Percentiles rank a stretch among this genome's conserved stretches.
These are phyloP conservation scores for Cryptococcus neoformans DNA, from an alignment of 1,284 basidiomycete genomes.

Conservation along the genomic window DNA sequence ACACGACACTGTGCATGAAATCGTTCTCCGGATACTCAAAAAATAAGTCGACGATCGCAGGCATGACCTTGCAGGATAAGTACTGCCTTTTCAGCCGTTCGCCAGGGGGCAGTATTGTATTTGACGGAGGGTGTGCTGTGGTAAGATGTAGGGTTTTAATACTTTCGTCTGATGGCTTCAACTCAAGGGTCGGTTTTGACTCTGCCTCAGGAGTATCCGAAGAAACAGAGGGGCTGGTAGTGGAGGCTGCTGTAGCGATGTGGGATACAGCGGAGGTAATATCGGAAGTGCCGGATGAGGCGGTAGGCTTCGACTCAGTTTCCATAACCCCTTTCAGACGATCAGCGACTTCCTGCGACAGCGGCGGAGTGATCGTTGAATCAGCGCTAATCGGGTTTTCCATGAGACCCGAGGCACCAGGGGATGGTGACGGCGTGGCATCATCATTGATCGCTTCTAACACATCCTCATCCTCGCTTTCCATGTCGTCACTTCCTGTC, in stretches of 20 bases:
- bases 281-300: conserved; percentile 19
- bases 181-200: background rate
- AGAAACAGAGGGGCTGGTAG: conserved; percentile 25
- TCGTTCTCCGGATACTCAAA: conserved; percentile 98
- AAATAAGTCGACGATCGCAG: conserved; percentile 80
- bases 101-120: conserved; percentile 50
- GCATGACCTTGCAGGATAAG: conserved; percentile 66
- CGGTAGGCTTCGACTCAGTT: conserved; percentile 13
- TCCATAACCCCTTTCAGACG: conserved; percentile 38
- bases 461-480: conserved; percentile 61
- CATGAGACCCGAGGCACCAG: conserved; percentile 10
- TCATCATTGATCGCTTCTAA: conserved; percentile 64
- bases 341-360: conserved; percentile 36
- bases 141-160: background rate
- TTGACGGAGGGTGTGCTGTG: background rate
- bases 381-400: conserved; percentile 3
- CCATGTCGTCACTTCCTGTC: conserved; percentile 65
- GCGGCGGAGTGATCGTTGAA: conserved; percentile 25
- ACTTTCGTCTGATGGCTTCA: background rate
- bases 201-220: conserved; percentile 14
- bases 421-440: conserved; percentile 23
- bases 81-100: conserved; percentile 75
- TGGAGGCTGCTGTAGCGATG: conserved; percentile 26
- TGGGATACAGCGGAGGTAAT: conserved; percentile 16
- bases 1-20: conserved; percentile 95